Conservation (phyloP, 257 asterid genomes). For the Mitragyna speciosa region DNA sequence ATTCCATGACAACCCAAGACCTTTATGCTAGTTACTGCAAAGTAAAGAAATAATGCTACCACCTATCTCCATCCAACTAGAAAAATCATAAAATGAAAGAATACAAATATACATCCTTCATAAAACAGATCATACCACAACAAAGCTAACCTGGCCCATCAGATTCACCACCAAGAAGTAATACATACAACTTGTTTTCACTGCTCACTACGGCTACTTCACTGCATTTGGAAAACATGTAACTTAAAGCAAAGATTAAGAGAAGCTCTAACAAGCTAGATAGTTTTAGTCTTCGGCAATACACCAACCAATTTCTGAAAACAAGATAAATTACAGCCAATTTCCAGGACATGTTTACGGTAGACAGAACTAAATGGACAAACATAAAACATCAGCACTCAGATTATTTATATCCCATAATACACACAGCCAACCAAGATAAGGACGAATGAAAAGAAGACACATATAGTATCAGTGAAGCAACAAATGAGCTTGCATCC, state of each 20-base stretch:
- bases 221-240: slow-evolving; percentile 26
- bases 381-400: not conserved
- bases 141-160: slow-evolving; percentile 68
- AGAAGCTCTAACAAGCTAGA: slow-evolving; percentile 6
- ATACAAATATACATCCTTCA: slow-evolving; percentile 22
- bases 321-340: not conserved
- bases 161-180: slow-evolving; percentile 35
- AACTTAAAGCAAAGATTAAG: slow-evolving; percentile 1
- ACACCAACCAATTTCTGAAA: slow-evolving; percentile 12
- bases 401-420: not conserved
- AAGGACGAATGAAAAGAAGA: no score
- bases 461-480: not conserved
- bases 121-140: slow-evolving; percentile 56
- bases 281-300: not conserved
- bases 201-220: slow-evolving; percentile 43
- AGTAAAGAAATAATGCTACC: slow-evolving; percentile 9
- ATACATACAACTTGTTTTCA: slow-evolving; percentile 35
- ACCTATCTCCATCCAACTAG: not conserved
- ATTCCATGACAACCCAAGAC: slow-evolving; percentile 36
- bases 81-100: slow-evolving; percentile 13
- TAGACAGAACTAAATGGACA: not conserved
- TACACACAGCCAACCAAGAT: not conserved
- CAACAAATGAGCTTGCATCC: not conserved
- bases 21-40: slow-evolving; percentile 38
- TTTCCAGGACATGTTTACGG: not conserved